These are phyloP conservation scores for Lasiosphaeria ovina DNA, from an alignment of 495 filamentous ascomycete species.

Conservation along the genomic window DNA sequence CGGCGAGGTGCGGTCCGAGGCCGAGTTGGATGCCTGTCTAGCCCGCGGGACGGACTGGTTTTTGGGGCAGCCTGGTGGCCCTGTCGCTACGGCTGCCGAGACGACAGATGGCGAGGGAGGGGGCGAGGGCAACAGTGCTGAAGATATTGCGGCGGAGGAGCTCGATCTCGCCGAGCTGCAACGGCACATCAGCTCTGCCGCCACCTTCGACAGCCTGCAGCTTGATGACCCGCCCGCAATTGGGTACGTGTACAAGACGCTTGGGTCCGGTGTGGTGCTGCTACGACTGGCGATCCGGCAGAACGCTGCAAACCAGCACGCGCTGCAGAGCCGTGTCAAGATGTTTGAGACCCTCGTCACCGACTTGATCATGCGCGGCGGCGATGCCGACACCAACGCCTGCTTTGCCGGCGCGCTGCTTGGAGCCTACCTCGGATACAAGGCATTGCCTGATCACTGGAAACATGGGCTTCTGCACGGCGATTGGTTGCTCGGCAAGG, in stretches of 20 bases:
- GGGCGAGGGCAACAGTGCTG: background rate
- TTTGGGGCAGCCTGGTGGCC: slow-evolving; percentile 11
- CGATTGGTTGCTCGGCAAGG: slow-evolving; percentile 41
- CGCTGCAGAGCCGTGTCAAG: slow-evolving; percentile 8
- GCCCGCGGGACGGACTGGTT: slow-evolving; percentile 23
- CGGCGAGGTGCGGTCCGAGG: slow-evolving; percentile 38
- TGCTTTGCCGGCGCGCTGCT: slow-evolving; percentile 47
- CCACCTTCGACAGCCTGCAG: slow-evolving; percentile 31
- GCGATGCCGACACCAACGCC: slow-evolving; percentile 52
- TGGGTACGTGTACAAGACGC: slow-evolving; percentile 51
- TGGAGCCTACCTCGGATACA: slow-evolving; percentile 43
- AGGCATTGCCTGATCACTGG: slow-evolving; percentile 41
- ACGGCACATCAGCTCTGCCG: slow-evolving; percentile 21
- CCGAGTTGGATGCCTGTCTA: slow-evolving; percentile 35
- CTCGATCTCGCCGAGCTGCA: slow-evolving; percentile 38
- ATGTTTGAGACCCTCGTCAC: slow-evolving; percentile 44
- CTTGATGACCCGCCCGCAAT: slow-evolving; percentile 40
- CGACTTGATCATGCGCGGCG: slow-evolving; percentile 45
- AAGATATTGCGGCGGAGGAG: background rate
- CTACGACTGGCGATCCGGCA: slow-evolving; percentile 37
- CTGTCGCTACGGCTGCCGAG: background rate
- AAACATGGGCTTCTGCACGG: slow-evolving; percentile 38
- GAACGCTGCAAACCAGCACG: slow-evolving; percentile 6
- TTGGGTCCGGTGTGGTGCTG: slow-evolving; percentile 40
- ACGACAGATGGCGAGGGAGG: background rate